Evolutionary conservation across 2,329 filamentous ascomycete genomes (phyloP).

Genomic region (Aspergillus sp.): DNA sequence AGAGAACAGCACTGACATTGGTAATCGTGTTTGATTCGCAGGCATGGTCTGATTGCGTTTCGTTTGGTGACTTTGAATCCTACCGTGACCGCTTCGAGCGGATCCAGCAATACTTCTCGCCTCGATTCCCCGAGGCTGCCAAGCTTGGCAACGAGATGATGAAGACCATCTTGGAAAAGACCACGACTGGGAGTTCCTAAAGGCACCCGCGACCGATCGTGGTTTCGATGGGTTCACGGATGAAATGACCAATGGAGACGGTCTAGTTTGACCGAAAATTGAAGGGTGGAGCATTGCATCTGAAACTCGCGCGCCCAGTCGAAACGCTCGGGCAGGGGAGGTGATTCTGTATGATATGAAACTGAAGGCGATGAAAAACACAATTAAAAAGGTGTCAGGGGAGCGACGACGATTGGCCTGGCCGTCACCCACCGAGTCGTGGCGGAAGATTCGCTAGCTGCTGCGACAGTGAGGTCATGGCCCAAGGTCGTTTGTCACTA

Average conservation of each 20-base stretch:
- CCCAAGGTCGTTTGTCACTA: no score
- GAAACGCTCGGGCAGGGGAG: no score
- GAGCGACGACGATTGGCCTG: no score
- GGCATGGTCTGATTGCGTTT: conserved; percentile 94
- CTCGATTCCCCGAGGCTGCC: conserved; percentile 81
- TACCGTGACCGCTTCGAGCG: conserved; percentile 88
- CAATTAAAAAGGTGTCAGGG: no score
- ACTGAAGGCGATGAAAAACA: no score
- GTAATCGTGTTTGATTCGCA: conserved; percentile 20
- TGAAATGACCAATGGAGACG: background rate
- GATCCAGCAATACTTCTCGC: conserved; percentile 89
- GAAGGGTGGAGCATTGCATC: no score
- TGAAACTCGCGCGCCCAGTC: no score
- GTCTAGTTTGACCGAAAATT: no score
- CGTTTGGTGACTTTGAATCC: conserved; percentile 85
- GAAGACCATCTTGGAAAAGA: conserved; percentile 85
- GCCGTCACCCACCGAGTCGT: no score
- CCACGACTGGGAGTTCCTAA: conserved; percentile 29
- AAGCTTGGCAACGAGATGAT: conserved; percentile 96
- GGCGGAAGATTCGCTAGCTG: no score
- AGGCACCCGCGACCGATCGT: background rate
- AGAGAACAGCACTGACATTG: conserved; percentile 7
- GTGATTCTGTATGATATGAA: no score
- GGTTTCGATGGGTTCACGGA: background rate
- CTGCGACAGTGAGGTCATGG: no score